These are phyloP conservation scores for Chlorella sp. DNA, from an alignment of 139 green algal species.

Conservation along the genomic window DNA sequence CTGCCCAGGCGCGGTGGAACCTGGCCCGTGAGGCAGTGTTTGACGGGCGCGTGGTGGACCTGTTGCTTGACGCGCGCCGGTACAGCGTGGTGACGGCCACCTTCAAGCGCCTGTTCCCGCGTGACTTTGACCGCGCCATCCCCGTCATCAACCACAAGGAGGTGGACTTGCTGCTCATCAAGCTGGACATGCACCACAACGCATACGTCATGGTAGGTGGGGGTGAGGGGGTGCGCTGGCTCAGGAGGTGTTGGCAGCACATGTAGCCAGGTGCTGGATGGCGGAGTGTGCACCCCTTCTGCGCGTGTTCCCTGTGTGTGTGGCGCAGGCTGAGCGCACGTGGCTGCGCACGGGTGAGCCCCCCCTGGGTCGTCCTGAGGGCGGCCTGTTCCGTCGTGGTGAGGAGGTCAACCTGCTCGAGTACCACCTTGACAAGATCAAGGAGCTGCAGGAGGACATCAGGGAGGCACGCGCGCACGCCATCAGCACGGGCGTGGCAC, in stretches of 20 bases:
- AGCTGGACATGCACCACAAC: constrained; percentile 14
- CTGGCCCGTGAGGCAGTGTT: constrained; percentile 5
- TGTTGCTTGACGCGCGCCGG: constrained; percentile 8
- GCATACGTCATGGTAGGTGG: too few relatives aligned
- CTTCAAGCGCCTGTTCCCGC: constrained; percentile 36
- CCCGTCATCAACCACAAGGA: constrained; percentile 39
- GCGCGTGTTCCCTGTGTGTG: too few relatives aligned
- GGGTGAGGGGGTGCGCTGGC: too few relatives aligned
- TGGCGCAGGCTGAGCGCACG: too few relatives aligned
- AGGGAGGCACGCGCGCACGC: constrained; percentile 21
- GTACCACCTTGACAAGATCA: constrained; percentile 15
- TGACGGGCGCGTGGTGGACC: constrained; percentile 13
- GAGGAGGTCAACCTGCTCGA: constrained; percentile 2
- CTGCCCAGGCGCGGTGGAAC: constrained; percentile 3
- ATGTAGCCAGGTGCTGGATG: too few relatives aligned
- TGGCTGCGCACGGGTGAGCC: neutral
- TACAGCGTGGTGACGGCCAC: constrained; percentile 20
- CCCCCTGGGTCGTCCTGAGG: neutral
- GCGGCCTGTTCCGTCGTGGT: constrained; percentile 10
- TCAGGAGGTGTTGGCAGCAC: too few relatives aligned
- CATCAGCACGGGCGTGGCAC: constrained; percentile 15
- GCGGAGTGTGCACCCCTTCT: too few relatives aligned
- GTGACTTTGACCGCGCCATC: constrained; percentile 52
- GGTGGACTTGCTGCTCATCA: constrained; percentile 45
- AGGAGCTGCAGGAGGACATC: constrained; percentile 26